Evolutionary conservation across 2,329 filamentous ascomycete genomes (phyloP), one percentile per base, ranked within the genome.

Genomic region (Alternaria viburni): DNA sequence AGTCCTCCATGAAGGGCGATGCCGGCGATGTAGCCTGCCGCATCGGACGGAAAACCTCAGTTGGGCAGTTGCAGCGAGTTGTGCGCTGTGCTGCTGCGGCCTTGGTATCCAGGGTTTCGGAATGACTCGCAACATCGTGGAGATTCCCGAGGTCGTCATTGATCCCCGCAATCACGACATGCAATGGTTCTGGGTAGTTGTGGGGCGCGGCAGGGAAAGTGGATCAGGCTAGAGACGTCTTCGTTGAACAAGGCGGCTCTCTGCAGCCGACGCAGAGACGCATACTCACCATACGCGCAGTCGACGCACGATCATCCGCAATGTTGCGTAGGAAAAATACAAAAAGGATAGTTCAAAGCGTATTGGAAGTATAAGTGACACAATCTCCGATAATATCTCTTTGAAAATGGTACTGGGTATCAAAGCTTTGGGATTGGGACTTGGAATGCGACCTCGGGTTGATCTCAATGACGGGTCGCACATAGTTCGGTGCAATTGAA

Each of bases 111-210:
- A 21, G 21, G 49, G 12, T 41, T 26, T 21, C 13, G 30, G 23
- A 41, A 58, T 30, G 54, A 58, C 59, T 54, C 54, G 47, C 10
- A 23, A 36, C 3, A 50, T 54, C 43, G 43, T 41, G 43, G 49
- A 51, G 13, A 36, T 19, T 11, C 12, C 49, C 17, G 49, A 51
- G 17, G 49, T 62, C 66, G 64, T 62, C 63, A 66, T 62, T 58
- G 41, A 49, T 25, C 55, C 51, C 58, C 58, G 50, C 41, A 66
- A 66, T 61, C 61, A 64, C 64, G 61, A 46, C 57, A 68, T 68
- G 19, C 9, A 12, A 44, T 60, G 62, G 52, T 26, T 50, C 30
- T 28, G 32, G 28, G 43, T 11, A 43, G 17, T 43, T 50, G 55
- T 46, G 49, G 47, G 30, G 30, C 23, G 43, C 13, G 7, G 41